These are phyloP conservation scores for Chrysanthemum lavandulifolium DNA, from an alignment of 129 eudicot species.

Conservation along the genomic window DNA sequence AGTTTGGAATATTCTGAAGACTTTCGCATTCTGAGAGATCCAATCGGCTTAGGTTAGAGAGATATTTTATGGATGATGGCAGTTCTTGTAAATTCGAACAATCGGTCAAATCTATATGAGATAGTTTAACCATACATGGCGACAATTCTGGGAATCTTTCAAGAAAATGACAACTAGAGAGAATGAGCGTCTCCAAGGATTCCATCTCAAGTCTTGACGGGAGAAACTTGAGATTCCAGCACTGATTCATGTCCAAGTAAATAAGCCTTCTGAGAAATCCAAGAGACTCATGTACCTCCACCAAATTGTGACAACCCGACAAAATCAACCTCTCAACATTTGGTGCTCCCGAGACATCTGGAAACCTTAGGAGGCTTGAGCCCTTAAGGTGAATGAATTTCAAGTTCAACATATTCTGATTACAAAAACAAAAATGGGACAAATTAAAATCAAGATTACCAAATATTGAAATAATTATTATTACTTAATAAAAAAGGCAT, in stretches of 20 bases:
- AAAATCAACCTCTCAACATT: constrained; percentile 1
- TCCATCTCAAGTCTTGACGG: neutral
- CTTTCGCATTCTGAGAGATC: neutral
- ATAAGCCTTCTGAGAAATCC: neutral
- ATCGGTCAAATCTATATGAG: neutral
- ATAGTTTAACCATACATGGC: neutral
- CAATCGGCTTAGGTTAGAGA: neutral
- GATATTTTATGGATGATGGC: neutral
- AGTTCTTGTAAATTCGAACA: neutral
- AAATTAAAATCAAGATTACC: neutral
- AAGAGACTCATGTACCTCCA: constrained; percentile 6
- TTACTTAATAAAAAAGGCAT: too few species aligned
- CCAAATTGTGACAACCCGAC: neutral
- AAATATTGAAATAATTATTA: neutral
- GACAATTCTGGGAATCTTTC: neutral
- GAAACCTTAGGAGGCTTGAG: neutral
- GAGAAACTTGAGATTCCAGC: neutral
- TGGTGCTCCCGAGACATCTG: neutral
- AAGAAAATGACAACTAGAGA: neutral
- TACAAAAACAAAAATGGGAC: neutral
- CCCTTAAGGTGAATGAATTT: neutral
- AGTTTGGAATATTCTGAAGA: neutral
- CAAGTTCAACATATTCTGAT: neutral
- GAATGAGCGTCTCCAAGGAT: constrained; percentile 1
- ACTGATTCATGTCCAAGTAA: neutral